Conservation (phyloP, 1,284 basidiomycete genomes). For the Cutaneotrichosporon dermatis region DNA sequence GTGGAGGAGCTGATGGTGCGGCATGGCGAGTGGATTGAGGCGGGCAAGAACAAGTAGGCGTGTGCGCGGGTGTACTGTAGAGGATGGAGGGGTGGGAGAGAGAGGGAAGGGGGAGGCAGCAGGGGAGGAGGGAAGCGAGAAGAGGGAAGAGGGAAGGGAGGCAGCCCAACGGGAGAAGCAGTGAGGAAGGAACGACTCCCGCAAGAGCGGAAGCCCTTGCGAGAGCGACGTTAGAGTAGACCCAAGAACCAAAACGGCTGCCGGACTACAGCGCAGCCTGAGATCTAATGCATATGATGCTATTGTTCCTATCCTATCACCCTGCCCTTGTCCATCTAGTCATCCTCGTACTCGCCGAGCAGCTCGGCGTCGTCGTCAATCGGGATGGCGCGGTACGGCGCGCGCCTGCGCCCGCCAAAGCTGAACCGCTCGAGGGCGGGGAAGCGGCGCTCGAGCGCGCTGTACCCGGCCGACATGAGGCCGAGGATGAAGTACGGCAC, state of each 20-base stretch:
- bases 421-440: constrained; percentile 47
- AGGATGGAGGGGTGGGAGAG: neutral
- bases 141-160: no score
- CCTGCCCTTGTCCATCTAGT: constrained; percentile 5
- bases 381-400: constrained; percentile 74
- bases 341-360: constrained; percentile 36
- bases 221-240: no score
- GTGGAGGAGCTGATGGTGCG: constrained; percentile 66
- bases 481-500: constrained; percentile 84
- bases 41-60: neutral
- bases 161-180: no score
- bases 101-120: no score
- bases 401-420: constrained; percentile 43
- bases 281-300: neutral
- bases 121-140: no score
- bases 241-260: no score
- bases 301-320: neutral
- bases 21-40: constrained; percentile 65
- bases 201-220: no score
- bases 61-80: neutral
- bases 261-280: no score
- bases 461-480: constrained; percentile 60
- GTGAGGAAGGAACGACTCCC: no score
- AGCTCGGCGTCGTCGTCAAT: constrained; percentile 72
- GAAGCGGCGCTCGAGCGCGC: constrained; percentile 54